Base-by-base conservation (phyloP, 352 stramenopile species). In the Phytopythium chamaehyphon region DNA sequence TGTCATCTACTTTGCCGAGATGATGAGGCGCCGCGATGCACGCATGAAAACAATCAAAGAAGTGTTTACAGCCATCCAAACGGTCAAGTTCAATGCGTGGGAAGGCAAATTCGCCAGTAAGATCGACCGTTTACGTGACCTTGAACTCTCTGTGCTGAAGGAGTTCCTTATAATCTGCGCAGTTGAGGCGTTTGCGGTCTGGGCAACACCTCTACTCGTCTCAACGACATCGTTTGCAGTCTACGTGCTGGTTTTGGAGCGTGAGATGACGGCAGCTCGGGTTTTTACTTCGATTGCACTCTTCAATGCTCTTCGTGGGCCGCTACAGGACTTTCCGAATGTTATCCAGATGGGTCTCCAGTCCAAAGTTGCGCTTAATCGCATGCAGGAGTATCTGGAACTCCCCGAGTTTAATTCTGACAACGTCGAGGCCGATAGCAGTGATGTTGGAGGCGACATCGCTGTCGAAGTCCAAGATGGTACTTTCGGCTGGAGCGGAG, bases 41-140 rank as follows among this genome's bases (percentile, higher is more conserved):
- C 81, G 95, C 11, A 79, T 98, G 39, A 90, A 96, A 55, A 33
- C 89, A 0, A 91, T 96, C 40, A 96, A 91, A 54, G 95, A 98
- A 61, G 78, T 96, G 1, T 76, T 98, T 22, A 69, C 71, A 19
- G 81, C 88, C 15, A 98, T 98, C 53, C 92, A 98, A 64, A 83
- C 98, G 40, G 89, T 99, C 57, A 99, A 99, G 61, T 62, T 98
- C 0, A 97, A 98, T 53, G 84, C 78, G 1, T 98, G 88, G 87
- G 92, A 98, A 52, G 37, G 50, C 28, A 81, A 87, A 15, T 96
- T 97, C 63, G 58, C 68, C 12, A 83, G 86, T 8, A 81, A 95
- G 60, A 84, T 98, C 23, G 51, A 59, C 38, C 40, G 58, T 10
- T 37, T 89, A 15, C 72, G 90, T 19, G 53, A 71, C 12, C 81